Conservation (phyloP, 305 asterid species). For the Caryopteris hybrid region DNA sequence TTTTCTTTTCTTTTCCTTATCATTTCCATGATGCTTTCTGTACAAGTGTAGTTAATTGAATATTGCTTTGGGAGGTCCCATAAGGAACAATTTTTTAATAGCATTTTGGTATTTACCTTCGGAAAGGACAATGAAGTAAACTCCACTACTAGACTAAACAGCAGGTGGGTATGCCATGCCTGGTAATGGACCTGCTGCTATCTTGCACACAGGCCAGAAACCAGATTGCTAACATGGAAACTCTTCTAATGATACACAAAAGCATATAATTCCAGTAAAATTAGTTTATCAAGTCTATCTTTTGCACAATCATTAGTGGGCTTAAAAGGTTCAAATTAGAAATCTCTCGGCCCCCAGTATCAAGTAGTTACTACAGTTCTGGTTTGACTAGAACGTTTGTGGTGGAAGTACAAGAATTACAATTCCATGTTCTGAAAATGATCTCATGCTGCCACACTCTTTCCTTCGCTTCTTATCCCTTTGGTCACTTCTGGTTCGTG, state of each 20-base stretch:
- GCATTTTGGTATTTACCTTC: not conserved
- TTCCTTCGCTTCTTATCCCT: too few relatives aligned
- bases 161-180: not conserved
- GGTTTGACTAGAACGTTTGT: not conserved
- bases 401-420: not conserved
- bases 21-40: not conserved
- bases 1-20: not conserved
- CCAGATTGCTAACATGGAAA: not conserved
- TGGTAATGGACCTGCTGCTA: not conserved
- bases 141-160: not conserved
- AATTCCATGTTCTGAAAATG: not conserved
- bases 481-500: not conserved
- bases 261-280: not conserved
- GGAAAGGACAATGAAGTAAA: not conserved
- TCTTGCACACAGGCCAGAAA: not conserved
- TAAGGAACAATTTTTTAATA: not conserved
- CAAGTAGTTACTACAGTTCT: not conserved
- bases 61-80: too few relatives aligned
- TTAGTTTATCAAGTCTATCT: not conserved
- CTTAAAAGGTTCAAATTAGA: not conserved
- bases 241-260: not conserved
- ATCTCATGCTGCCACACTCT: too few relatives aligned
- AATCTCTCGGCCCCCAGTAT: not conserved
- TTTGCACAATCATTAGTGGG: not conserved
- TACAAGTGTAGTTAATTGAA: not conserved